Conservation (phyloP, 352 stramenopile genomes). For the Globisporangium middletonii region DNA sequence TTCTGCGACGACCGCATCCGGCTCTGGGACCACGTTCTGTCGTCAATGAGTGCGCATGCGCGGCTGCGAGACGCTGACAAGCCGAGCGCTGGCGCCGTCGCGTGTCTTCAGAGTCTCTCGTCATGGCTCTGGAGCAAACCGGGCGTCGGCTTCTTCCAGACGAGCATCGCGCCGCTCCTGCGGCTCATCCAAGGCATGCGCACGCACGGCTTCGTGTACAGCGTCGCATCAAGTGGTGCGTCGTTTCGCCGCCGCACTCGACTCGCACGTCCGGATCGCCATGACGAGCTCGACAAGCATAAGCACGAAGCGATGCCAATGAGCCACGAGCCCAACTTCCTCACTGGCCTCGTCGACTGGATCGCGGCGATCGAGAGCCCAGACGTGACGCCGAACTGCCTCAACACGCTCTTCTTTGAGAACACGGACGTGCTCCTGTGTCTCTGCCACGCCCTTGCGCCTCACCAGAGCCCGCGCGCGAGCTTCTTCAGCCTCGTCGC, state of each 20-base stretch:
- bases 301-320: no score
- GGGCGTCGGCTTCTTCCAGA: constrained; percentile 16
- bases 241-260: no score
- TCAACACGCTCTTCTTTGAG: constrained; percentile 28
- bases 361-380: constrained; percentile 22
- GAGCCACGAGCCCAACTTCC: constrained; percentile 14
- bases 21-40: constrained; percentile 17
- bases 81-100: constrained; percentile 8
- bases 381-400: constrained; percentile 23
- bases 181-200: constrained; percentile 18
- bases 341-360: constrained; percentile 24
- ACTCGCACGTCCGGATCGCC: no score
- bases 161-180: constrained; percentile 16
- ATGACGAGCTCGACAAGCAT: no score
- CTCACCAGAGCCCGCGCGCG: constrained; percentile 7
- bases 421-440: constrained; percentile 22
- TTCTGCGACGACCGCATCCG: constrained; percentile 13
- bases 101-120: constrained; percentile 20
- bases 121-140: constrained; percentile 28
- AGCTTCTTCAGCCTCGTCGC: constrained; percentile 25
- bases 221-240: background rate
- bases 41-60: constrained; percentile 8
- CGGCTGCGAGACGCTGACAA: background rate
- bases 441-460: constrained; percentile 15
- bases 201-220: constrained; percentile 4